Evolutionary conservation across 148 eudicot species (phyloP), one percentile per base, ranked within the genome.

Genomic region (Vaccinium corymbosum): DNA sequence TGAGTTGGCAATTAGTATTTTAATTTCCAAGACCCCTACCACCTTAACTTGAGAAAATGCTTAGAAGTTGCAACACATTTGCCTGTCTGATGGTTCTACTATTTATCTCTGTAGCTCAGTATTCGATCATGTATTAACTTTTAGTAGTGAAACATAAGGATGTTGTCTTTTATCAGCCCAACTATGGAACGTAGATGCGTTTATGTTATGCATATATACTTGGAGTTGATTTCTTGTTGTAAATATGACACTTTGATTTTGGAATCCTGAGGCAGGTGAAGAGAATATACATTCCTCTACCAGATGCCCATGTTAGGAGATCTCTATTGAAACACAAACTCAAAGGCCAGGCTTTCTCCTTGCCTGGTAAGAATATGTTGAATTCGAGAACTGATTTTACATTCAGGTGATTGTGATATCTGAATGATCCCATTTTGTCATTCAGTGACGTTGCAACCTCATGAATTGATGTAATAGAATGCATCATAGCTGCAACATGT

Each of bases 271-370:
- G 49, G 82, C 92, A 97, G 98, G 99, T 97, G 78, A 94, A 97
- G 90, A 93, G 94, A 90, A 97, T 97, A 79, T 97, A 95, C 89
- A 95, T 97, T 75, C 98, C 99, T 68, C 88, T 97, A 84, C 99
- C 99, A 19, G 98, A 93, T 90, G 88, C 88, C 78, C 92, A 86
- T 71, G 97, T 90, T 61, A 91, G 99, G 87, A 92, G 90, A 89
- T 87, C 88, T 80, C 91, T 94, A 85, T 87, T 97, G 61, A 88
- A 91, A 79, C 92, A 94, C 87, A 97, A 91, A 88, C 90, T 97
- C 83, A 94, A 92, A 89, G 98, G 98, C 83, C 90, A 97, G 83
- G 88, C 94, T 76, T 95, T 92, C 91, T 93, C 98, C 76, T 89
- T 97, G 90, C 96, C 96, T 83, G 90, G 99, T 97, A 86, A 89